Base-by-base conservation (phyloP, 768 basidiomycete genomes). In the Lanmaoa rubissima region DNA sequence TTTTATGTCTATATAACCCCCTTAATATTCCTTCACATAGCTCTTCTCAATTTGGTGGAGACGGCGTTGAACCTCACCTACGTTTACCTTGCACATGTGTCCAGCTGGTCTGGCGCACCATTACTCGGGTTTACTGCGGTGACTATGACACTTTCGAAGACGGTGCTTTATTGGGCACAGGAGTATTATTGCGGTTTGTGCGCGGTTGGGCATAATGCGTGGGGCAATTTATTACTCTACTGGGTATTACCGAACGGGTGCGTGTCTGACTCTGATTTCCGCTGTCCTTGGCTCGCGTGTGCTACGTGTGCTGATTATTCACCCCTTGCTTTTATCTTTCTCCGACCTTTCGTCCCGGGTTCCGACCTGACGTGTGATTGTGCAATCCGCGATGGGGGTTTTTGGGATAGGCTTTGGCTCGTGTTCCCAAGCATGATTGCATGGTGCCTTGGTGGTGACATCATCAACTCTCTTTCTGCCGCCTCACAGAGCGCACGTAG, bases 201-300 rank as follows among this genome's bases (percentile, higher is more conserved):
- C 64, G 76, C 82, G 11, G 75, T 86, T 31, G 91, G 91, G 10
- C 94, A 96, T 66, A 95, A 94, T 65, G 63, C 76, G 12, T 53
- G 74, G 24, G 59, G 65, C 44, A 77, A 79, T 34, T 69, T 89
- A 42, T 19, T 89, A 28, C 47, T 83, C 19, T 80, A 82, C 51
- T 95, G 85, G 83, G 76, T 92, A 53, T 66, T 92, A 44, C 90
- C 92, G 0, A 93, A 93, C 60, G 90, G 88, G 90, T 90, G 62
- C 49, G 86, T 68, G 21, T 57, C 51, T 39, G 2, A 2, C 8
- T 53, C 26, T 21, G 17, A n/a, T 34, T 50, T 36, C 35, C 6
- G 19, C 24, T 16, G n/a, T 8, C 8, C 39, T 39, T 41, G 26
- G 46, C n/a, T 28, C 36, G 28, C 32, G 8, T 35, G 28, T 14